Conservation (phyloP, 2,329 filamentous ascomycete genomes). For the Teratosphaeria destructans region DNA sequence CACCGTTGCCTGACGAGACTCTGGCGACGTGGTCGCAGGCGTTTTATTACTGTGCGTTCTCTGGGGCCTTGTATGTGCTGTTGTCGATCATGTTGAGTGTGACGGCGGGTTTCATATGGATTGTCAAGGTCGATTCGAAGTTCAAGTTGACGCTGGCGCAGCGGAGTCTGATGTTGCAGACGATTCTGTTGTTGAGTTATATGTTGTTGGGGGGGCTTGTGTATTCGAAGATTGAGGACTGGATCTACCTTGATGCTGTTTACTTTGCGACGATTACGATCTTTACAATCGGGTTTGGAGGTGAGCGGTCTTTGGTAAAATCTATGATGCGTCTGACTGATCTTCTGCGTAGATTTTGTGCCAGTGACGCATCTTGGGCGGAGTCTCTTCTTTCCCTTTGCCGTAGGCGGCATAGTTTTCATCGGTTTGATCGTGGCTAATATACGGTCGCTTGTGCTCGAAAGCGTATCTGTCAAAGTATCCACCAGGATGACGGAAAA, state of each 20-base stretch:
- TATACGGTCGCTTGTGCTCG: constrained; percentile 53
- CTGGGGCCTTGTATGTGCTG: constrained; percentile 67
- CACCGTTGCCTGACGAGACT: constrained; percentile 33
- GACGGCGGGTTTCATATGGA: constrained; percentile 54
- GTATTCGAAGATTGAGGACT: constrained; percentile 53
- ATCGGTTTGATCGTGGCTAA: constrained; percentile 55
- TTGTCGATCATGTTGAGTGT: constrained; percentile 66
- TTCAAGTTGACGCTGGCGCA: constrained; percentile 70
- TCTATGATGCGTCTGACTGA: no score
- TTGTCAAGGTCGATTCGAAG: constrained; percentile 63
- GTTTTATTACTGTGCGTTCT: constrained; percentile 74
- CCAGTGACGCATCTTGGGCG: constrained; percentile 46
- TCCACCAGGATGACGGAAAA: constrained; percentile 46
- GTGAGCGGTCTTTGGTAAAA: no score
- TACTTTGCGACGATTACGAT: constrained; percentile 56
- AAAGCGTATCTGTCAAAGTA: constrained; percentile 50
- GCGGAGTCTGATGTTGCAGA: constrained; percentile 79
- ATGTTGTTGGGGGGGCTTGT: constrained; percentile 62
- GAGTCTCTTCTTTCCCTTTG: constrained; percentile 68
- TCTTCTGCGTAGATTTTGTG: constrained; percentile 35
- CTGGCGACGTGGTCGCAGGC: constrained; percentile 60
- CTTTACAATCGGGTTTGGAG: constrained; percentile 48
- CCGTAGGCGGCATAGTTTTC: constrained; percentile 70
- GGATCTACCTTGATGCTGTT: constrained; percentile 38
- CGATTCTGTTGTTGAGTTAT: constrained; percentile 69